Percentiles rank a stretch among this genome's conserved stretches.
phyloP scores from a whole-genome alignment of 805 yeast species.

The Myxozyma vanderwaltii region DNA sequence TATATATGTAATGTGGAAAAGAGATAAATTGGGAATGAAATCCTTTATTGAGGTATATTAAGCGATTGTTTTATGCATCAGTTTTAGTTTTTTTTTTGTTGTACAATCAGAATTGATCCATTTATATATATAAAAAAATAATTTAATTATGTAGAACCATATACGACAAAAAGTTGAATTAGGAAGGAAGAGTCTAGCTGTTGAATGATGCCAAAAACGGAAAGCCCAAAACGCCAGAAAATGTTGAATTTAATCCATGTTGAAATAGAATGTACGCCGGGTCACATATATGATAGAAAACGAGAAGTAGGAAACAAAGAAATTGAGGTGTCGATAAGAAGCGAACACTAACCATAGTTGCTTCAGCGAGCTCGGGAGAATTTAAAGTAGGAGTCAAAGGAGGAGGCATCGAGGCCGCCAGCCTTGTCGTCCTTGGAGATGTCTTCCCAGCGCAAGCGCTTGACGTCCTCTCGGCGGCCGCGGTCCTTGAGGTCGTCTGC shows the following conservation, averaged over 20 bases:
- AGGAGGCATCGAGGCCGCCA: conserved; percentile 27
- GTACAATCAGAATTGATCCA: not conserved
- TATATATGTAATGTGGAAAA: conserved; percentile 1
- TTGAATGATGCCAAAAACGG: not conserved
- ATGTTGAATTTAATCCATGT: conserved; percentile 6
- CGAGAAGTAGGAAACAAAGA: not conserved
- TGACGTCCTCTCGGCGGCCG: conserved; percentile 54
- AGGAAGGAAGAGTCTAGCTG: not conserved
- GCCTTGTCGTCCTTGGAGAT: conserved; percentile 41
- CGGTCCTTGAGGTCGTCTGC: conserved; percentile 49
- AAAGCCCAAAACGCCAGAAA: not conserved
- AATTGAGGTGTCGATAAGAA: not conserved
- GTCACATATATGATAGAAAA: not conserved
- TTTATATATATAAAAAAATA: not conserved
- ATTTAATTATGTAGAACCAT: not conserved
- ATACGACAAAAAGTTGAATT: conserved; percentile 2
- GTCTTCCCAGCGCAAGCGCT: conserved; percentile 59
- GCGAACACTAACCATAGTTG: not conserved
- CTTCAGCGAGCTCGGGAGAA: conserved; percentile 27
- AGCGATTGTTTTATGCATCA: not conserved
- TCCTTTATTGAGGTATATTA: not conserved
- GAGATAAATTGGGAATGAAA: not conserved
- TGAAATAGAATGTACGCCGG: conserved; percentile 1
- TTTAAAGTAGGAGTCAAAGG: conserved; percentile 34
- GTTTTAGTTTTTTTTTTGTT: not conserved